Conservation (phyloP, 2,329 filamentous ascomycete species). For the Colletotrichum spaethianum region DNA sequence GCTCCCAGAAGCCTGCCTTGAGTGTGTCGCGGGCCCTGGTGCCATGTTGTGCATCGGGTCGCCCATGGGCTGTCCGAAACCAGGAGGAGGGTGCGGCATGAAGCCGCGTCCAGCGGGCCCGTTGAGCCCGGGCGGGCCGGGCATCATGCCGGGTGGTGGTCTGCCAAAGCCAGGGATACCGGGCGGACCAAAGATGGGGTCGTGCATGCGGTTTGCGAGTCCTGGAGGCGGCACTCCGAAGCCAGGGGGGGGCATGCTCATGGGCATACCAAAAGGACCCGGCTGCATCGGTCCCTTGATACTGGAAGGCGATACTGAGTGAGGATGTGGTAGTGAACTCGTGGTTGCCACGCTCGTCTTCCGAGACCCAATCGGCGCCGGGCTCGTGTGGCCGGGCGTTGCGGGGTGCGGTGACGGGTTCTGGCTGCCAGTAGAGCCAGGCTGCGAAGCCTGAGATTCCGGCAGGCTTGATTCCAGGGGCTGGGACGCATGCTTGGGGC, state of each 20-base stretch:
- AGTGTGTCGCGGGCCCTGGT: constrained; percentile 70
- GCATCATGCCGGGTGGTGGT: constrained; percentile 61
- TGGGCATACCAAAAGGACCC: constrained; percentile 68
- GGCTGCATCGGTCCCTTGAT: constrained; percentile 59
- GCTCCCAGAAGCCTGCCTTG: constrained; percentile 81
- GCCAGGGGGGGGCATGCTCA: constrained; percentile 70
- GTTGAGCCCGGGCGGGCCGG: constrained; percentile 67
- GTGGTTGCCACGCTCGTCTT: constrained; percentile 61
- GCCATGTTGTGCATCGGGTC: constrained; percentile 58
- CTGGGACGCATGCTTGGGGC: constrained; percentile 83
- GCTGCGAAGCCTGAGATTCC: constrained; percentile 79
- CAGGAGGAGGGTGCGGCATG: constrained; percentile 64
- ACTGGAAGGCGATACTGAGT: constrained; percentile 75
- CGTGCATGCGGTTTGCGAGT: constrained; percentile 62
- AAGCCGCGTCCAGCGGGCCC: constrained; percentile 59
- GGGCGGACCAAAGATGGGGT: constrained; percentile 61
- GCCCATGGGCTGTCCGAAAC: constrained; percentile 61
- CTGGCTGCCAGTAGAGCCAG: constrained; percentile 68
- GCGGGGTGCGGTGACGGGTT: constrained; percentile 72
- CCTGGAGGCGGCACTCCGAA: constrained; percentile 55
- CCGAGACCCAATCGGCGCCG: constrained; percentile 73
- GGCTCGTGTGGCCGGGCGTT: constrained; percentile 76
- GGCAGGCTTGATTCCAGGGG: constrained; percentile 82
- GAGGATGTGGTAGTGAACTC: constrained; percentile 52
- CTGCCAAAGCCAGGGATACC: constrained; percentile 55